Percentiles rank a stretch among this genome's conserved stretches.
Evolutionary conservation across 2,329 filamentous ascomycete species (phyloP).

Genomic region (Ophiostoma quercus): DNA sequence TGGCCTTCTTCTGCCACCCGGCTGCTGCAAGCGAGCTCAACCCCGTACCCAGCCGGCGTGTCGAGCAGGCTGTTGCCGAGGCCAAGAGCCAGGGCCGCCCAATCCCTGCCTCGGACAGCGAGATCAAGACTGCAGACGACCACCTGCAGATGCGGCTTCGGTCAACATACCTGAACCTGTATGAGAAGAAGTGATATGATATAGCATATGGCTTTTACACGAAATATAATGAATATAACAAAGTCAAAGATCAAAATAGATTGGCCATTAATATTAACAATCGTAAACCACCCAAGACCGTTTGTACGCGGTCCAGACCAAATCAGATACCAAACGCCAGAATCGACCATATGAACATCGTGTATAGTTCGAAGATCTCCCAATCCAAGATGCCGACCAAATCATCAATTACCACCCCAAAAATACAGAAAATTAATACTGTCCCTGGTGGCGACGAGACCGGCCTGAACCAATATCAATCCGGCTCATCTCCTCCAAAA

Average conservation of each 20-base stretch:
- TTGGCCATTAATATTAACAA: constrained; percentile 5
- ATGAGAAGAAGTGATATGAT: constrained; percentile 33
- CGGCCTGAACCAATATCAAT: constrained; percentile 62
- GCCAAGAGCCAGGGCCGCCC: constrained; percentile 23
- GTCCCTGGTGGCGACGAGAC: constrained; percentile 43
- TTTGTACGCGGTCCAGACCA: neutral
- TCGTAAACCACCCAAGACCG: neutral
- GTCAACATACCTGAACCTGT: constrained; percentile 54
- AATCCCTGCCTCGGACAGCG: constrained; percentile 33
- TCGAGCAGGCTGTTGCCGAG: constrained; percentile 36
- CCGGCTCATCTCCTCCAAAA: constrained; percentile 65
- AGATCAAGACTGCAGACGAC: constrained; percentile 58
- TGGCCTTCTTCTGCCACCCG: constrained; percentile 66
- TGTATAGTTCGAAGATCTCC: neutral
- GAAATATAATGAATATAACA: neutral
- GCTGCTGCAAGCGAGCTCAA: constrained; percentile 48
- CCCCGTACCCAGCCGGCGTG: constrained; percentile 56
- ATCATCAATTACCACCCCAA: neutral
- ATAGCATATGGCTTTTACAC: neutral
- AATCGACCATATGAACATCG: neutral
- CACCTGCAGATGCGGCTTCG: constrained; percentile 58
- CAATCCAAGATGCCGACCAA: neutral
- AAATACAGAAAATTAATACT: constrained; percentile 16
- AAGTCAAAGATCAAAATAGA: neutral
- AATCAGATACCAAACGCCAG: neutral